phyloP scores from a whole-genome alignment of 257 asterid species.

The Ballota nigra region DNA sequence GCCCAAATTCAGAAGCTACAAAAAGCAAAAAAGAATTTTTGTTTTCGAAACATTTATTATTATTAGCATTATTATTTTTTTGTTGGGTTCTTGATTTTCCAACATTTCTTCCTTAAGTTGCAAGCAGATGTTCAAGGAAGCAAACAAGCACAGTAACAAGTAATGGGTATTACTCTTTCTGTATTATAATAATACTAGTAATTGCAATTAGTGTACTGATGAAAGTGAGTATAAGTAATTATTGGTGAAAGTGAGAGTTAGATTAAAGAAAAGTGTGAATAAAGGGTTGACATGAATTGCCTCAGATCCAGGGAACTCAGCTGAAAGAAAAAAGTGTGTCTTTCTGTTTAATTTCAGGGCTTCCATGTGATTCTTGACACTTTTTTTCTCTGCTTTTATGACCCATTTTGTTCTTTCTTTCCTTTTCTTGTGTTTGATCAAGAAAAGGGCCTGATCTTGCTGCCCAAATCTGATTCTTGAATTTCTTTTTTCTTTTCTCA shows the following conservation, averaged over 20 bases:
- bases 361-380: conserved; percentile 69
- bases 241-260: conserved; percentile 41
- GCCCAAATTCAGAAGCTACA: background rate
- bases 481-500: conserved; percentile 9
- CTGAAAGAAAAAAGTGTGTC: conserved; percentile 33
- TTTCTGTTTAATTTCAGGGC: conserved; percentile 47
- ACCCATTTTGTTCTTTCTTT: conserved; percentile 25
- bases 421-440: conserved; percentile 29
- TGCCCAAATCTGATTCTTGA: conserved; percentile 25
- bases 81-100: conserved; percentile 17
- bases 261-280: conserved; percentile 34
- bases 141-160: conserved; percentile 27
- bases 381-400: conserved; percentile 45
- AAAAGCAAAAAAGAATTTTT: background rate
- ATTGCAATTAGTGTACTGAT: conserved; percentile 13
- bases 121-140: conserved; percentile 26
- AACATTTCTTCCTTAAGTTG: conserved; percentile 13
- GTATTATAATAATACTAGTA: conserved; percentile 11
- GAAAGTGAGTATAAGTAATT: conserved; percentile 31
- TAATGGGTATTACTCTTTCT: conserved; percentile 11
- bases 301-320: conserved; percentile 89
- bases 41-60: background rate
- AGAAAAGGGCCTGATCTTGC: conserved; percentile 31
- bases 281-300: conserved; percentile 68
- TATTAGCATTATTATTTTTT: background rate